Conservation (phyloP, 305 asterid genomes). For the Rubia balearica region DNA sequence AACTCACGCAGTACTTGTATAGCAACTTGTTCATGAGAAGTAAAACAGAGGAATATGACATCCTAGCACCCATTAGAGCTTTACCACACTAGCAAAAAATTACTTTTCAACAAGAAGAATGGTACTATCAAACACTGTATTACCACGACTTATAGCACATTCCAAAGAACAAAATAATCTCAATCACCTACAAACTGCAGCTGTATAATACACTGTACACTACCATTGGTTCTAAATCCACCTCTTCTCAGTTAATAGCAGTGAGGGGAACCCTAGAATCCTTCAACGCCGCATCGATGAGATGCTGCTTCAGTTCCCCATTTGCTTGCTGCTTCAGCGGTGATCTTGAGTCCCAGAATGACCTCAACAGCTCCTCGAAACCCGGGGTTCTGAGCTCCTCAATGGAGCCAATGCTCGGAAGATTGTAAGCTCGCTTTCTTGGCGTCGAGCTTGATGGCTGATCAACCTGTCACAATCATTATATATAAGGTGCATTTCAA, state of each 20-base stretch:
- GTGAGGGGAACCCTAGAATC: constrained; percentile 85
- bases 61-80: neutral
- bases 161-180: constrained; percentile 4
- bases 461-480: constrained; percentile 47
- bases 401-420: constrained; percentile 71
- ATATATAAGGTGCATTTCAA: neutral
- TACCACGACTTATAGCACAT: neutral
- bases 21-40: too few species aligned
- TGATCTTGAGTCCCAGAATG: constrained; percentile 79
- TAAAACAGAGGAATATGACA: too few species aligned
- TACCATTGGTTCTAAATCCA: neutral
- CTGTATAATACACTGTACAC: constrained; percentile 14
- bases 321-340: constrained; percentile 65
- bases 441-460: constrained; percentile 93
- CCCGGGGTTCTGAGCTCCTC: constrained; percentile 87
- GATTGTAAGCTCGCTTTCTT: constrained; percentile 54
- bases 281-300: constrained; percentile 52
- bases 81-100: neutral
- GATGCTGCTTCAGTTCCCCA: constrained; percentile 73
- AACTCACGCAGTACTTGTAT: too few species aligned
- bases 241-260: constrained; percentile 45
- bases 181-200: constrained; percentile 13
- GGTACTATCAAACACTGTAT: neutral
- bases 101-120: neutral
- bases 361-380: constrained; percentile 70